Percentiles rank a stretch among this genome's conserved stretches.
These are phyloP conservation scores for Pneumocystis sp. DNA, from an alignment of 1,139 yeast genomes.

Conservation along the genomic window DNA sequence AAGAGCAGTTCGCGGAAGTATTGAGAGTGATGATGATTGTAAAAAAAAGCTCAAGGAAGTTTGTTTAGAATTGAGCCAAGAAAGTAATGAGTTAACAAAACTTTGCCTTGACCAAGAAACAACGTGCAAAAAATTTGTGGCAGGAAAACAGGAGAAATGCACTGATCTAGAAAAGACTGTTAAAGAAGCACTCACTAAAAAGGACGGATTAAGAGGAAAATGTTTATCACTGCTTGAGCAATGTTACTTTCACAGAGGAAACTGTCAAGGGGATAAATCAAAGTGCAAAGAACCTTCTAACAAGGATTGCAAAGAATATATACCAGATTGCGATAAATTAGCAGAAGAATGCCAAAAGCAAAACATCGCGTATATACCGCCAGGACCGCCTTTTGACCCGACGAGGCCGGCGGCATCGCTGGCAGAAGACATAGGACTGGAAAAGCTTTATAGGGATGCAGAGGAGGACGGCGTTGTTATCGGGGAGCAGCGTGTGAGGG, in stretches of 20 bases:
- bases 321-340: background rate
- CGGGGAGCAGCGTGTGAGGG: background rate
- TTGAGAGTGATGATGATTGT: background rate
- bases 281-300: background rate
- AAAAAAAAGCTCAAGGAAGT: background rate
- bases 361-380: background rate
- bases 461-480: background rate
- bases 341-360: background rate
- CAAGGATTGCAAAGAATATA: no score
- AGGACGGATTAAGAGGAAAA: background rate
- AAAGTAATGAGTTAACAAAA: background rate
- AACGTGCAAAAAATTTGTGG: background rate
- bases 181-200: background rate
- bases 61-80: background rate
- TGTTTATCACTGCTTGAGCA: background rate
- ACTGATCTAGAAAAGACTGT: background rate
- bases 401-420: background rate
- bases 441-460: background rate
- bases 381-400: background rate
- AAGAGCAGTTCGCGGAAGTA: background rate
- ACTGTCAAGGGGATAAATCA: background rate
- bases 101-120: background rate
- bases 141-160: background rate
- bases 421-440: background rate
- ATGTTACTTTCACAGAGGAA: background rate